Conservation (phyloP, 2,329 filamentous ascomycete species). For the Fusarium torulosum region DNA sequence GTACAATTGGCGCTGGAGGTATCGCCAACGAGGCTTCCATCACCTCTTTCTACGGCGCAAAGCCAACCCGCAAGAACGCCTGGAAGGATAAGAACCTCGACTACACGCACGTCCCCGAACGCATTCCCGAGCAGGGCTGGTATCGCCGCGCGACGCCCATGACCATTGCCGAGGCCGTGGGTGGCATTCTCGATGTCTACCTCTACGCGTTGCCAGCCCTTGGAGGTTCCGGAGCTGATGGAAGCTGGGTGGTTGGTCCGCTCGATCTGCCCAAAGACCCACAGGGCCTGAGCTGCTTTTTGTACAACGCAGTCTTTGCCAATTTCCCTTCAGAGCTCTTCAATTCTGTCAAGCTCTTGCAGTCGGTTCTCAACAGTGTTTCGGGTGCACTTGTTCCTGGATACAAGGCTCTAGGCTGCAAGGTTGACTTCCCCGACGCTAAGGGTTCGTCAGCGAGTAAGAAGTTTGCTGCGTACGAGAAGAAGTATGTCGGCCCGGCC, state of each 20-base stretch:
- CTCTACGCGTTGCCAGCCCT: conserved; percentile 22
- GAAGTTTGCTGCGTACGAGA: conserved; percentile 18
- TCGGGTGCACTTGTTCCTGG: conserved; percentile 13
- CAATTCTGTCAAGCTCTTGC: conserved; percentile 13
- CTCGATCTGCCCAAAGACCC: conserved; percentile 5
- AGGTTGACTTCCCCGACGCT: conserved; percentile 26
- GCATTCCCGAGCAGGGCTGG: conserved; percentile 31
- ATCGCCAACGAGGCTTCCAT: conserved; percentile 33
- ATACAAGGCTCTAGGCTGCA: conserved; percentile 26
- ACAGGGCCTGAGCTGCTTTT: conserved; percentile 22
- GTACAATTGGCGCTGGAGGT: conserved; percentile 26
- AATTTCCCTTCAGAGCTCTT: conserved; percentile 29
- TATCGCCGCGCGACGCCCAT: conserved; percentile 31
- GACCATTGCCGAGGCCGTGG: conserved; percentile 27
- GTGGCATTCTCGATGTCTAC: conserved; percentile 26
- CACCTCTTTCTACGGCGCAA: conserved; percentile 32
- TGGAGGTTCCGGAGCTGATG: conserved; percentile 24
- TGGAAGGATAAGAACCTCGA: conserved; percentile 29
- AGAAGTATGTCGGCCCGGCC: conserved; percentile 25
- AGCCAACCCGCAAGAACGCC: conserved; percentile 15
- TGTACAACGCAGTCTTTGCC: conserved; percentile 27
- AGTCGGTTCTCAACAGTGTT: conserved; percentile 15
- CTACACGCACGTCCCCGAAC: conserved; percentile 29
- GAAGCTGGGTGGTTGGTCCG: conserved; percentile 21
- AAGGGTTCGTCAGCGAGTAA: conserved; percentile 16